Evolutionary conservation across 441 rosid species (phyloP).

Genomic region (Mallotus japonicus): DNA sequence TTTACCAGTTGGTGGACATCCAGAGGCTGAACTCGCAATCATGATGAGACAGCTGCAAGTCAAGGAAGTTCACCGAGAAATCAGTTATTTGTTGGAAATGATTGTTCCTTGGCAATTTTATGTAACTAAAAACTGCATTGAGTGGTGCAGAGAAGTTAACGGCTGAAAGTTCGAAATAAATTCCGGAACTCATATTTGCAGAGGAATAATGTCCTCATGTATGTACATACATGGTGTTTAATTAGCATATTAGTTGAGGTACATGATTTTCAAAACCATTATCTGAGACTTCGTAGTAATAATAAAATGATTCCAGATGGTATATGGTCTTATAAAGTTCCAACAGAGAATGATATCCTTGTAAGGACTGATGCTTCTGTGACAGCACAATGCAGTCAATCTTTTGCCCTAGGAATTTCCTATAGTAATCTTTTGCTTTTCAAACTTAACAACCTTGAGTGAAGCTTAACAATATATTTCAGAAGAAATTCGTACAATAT

Average conservation of each 20-base stretch:
- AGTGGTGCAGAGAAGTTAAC: not conserved
- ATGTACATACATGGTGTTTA: not conserved
- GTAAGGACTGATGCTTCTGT: no score
- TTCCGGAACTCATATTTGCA: not conserved
- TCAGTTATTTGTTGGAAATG: not conserved
- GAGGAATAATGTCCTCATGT: not conserved
- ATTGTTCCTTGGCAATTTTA: not conserved
- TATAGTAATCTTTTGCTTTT: no score
- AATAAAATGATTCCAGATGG: no score
- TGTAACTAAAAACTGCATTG: not conserved
- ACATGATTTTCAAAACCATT: not conserved
- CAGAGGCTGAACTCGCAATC: slow-evolving; percentile 44
- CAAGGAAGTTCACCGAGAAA: not conserved
- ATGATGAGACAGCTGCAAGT: not conserved
- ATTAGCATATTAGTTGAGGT: not conserved
- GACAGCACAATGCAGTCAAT: no score
- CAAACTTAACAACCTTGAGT: no score
- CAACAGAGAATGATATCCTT: no score
- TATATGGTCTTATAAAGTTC: no score
- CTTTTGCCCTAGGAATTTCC: no score
- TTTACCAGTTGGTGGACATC: slow-evolving; percentile 86
- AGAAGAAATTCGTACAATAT: no score
- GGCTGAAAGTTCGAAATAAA: not conserved
- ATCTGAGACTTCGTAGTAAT: not conserved
- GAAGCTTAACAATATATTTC: no score